These are phyloP conservation scores for Malus sylvestris DNA, from an alignment of 306 rosid genomes.

Conservation along the genomic window DNA sequence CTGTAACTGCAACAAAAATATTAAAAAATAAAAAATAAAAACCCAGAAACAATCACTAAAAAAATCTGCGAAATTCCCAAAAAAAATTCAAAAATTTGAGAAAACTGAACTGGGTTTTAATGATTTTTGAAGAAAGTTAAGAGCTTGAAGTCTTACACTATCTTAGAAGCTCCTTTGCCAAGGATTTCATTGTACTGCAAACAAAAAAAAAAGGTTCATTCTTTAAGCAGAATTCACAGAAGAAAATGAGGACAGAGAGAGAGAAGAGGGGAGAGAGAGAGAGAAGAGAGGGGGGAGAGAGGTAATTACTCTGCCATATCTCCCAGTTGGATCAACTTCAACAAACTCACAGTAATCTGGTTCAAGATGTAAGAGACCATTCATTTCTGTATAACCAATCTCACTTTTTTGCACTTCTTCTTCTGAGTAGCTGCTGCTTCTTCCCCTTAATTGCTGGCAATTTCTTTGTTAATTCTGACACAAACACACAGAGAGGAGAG, in stretches of 20 bases:
- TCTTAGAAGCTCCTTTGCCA: slow-evolving; percentile 97
- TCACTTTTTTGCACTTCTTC: not conserved
- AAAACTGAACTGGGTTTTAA: slow-evolving; percentile 19
- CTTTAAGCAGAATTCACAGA: not conserved
- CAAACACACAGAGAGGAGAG: not conserved
- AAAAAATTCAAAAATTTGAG: slow-evolving; percentile 22
- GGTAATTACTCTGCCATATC: slow-evolving; percentile 88
- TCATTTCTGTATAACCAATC: slow-evolving; percentile 36
- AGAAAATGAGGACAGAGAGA: not conserved
- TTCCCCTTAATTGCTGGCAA: slow-evolving; percentile 3
- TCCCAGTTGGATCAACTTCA: slow-evolving; percentile 96
- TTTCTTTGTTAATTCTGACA: slow-evolving; percentile 26
- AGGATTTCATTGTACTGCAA: slow-evolving; percentile 86
- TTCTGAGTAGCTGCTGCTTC: slow-evolving; percentile 4
- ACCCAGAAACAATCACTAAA: not conserved
- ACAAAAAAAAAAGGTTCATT: slow-evolving; percentile 20
- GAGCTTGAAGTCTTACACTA: slow-evolving; percentile 53
- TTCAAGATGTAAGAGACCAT: slow-evolving; percentile 42
- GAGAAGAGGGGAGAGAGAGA: not conserved
- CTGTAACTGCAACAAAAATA: slow-evolving; percentile 53
- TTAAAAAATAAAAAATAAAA: not conserved
- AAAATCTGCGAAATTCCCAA: not conserved
- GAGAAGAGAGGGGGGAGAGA: slow-evolving; percentile 5
- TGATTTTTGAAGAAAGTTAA: slow-evolving; percentile 6
- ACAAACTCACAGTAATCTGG: slow-evolving; percentile 60